These are phyloP conservation scores for Hypomontagnella monticulosa DNA, from an alignment of 495 filamentous ascomycete genomes.

Conservation along the genomic window DNA sequence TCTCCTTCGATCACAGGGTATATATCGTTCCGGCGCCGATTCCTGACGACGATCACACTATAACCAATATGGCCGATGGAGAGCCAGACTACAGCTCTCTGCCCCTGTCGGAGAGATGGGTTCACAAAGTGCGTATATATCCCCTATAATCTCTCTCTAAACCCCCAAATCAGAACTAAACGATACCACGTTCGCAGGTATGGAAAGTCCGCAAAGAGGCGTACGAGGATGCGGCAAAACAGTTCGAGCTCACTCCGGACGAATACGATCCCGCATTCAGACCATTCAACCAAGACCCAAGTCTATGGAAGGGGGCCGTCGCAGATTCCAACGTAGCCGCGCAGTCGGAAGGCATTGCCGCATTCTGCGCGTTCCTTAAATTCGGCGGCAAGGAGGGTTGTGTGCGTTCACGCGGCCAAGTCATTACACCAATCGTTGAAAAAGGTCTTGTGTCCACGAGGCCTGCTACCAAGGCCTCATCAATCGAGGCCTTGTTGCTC, in stretches of 20 bases:
- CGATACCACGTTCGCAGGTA: constrained; percentile 60
- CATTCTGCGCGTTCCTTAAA: constrained; percentile 89
- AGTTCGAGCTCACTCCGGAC: constrained; percentile 85
- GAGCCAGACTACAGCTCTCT: constrained; percentile 88
- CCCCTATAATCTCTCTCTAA: not conserved
- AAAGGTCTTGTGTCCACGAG: constrained; percentile 90
- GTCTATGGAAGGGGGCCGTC: constrained; percentile 90
- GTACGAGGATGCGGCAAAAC: constrained; percentile 90
- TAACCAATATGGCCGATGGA: constrained; percentile 66
- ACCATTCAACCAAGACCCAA: constrained; percentile 84
- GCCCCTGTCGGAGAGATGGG: constrained; percentile 81
- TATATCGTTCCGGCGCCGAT: constrained; percentile 1
- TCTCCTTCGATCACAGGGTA: constrained; percentile 9
- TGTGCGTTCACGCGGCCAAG: constrained; percentile 78
- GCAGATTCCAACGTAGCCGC: constrained; percentile 97
- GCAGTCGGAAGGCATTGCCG: constrained; percentile 88
- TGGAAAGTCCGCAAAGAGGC: constrained; percentile 98
- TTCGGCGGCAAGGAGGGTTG: constrained; percentile 83
- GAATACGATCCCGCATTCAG: constrained; percentile 87
- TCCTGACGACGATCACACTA: constrained; percentile 16
- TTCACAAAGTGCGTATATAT: constrained; percentile 77
- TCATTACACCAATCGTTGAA: constrained; percentile 82
- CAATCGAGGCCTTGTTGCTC: constrained; percentile 86
- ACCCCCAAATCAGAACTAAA: constrained; percentile 36
- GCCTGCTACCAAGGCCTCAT: constrained; percentile 85